A percentile compares a stretch with the other conserved stretches of the same genome.
These are phyloP conservation scores for Verbascum thapsus DNA, from an alignment of 257 asterid species.

Conservation along the genomic window DNA sequence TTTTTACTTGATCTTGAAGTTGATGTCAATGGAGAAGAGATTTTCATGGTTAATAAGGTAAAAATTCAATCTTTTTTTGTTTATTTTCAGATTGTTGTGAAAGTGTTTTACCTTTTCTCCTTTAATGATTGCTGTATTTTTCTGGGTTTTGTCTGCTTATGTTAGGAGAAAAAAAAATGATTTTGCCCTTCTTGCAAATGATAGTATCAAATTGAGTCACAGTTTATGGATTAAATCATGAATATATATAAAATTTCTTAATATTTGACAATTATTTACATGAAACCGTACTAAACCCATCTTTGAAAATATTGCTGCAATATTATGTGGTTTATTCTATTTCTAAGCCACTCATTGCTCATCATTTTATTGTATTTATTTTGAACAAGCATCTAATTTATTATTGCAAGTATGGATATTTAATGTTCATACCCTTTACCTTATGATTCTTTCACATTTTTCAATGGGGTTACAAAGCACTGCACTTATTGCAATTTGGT, in stretches of 20 bases:
- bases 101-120: not conserved
- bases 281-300: slow-evolving; percentile 23
- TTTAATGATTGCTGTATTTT: slow-evolving; percentile 20
- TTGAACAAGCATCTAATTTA: slow-evolving; percentile 28
- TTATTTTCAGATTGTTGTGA: slow-evolving; percentile 29
- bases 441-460: slow-evolving; percentile 52
- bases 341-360: slow-evolving; percentile 18
- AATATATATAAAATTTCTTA: not conserved
- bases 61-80: slow-evolving; percentile 10
- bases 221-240: no score
- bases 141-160: slow-evolving; percentile 20
- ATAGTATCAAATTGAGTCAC: no score
- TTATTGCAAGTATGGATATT: no score
- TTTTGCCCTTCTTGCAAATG: not conserved
- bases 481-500: slow-evolving; percentile 31
- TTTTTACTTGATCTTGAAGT: slow-evolving; percentile 60
- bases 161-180: not conserved
- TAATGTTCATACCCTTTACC: no score
- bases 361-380: slow-evolving; percentile 3
- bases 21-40: slow-evolving; percentile 89
- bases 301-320: slow-evolving; percentile 27
- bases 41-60: slow-evolving; percentile 78
- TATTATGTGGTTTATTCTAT: no score
- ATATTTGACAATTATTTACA: no score
- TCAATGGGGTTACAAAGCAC: slow-evolving; percentile 33